A percentile compares a stretch with the other conserved stretches of the same genome.
These are phyloP conservation scores for Larix kaempferi DNA, from an alignment of 75 land plant species.

Conservation along the genomic window DNA sequence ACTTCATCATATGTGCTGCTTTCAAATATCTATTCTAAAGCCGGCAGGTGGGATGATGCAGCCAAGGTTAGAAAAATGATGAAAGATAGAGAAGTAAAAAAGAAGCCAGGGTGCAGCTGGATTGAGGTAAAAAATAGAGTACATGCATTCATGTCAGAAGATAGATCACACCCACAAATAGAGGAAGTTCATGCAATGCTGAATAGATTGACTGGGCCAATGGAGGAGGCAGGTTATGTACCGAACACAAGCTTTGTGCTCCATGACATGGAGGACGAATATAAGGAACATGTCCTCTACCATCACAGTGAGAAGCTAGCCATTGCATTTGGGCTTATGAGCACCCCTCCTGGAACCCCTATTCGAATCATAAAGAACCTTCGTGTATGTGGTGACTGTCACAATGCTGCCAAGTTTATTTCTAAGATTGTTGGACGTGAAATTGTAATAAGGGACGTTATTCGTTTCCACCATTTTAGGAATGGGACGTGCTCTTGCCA, in stretches of 20 bases:
- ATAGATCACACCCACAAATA: slow-evolving; percentile 31
- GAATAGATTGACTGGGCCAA: slow-evolving; percentile 22
- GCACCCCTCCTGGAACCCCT: no score
- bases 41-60: slow-evolving; percentile 39
- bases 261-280: slow-evolving; percentile 56
- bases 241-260: slow-evolving; percentile 49
- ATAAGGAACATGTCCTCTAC: slow-evolving; percentile 40
- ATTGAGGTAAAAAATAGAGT: slow-evolving; percentile 34
- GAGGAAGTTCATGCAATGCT: slow-evolving; percentile 33
- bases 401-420: no score
- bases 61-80: slow-evolving; percentile 36
- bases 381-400: no score
- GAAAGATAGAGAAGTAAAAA: slow-evolving; percentile 26
- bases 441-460: no score
- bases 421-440: no score
- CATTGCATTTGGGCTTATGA: slow-evolving; percentile 21
- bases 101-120: slow-evolving; percentile 52
- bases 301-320: slow-evolving; percentile 65
- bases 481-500: no score
- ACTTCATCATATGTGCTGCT: slow-evolving; percentile 48
- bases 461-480: no score
- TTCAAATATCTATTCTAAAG: slow-evolving; percentile 52
- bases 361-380: no score
- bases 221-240: slow-evolving; percentile 52
- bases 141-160: slow-evolving; percentile 51